A percentile compares a stretch with the other conserved stretches of the same genome.
Conservation (phyloP, 495 filamentous ascomycete species). For the Neurospora sublineolata region DNA sequence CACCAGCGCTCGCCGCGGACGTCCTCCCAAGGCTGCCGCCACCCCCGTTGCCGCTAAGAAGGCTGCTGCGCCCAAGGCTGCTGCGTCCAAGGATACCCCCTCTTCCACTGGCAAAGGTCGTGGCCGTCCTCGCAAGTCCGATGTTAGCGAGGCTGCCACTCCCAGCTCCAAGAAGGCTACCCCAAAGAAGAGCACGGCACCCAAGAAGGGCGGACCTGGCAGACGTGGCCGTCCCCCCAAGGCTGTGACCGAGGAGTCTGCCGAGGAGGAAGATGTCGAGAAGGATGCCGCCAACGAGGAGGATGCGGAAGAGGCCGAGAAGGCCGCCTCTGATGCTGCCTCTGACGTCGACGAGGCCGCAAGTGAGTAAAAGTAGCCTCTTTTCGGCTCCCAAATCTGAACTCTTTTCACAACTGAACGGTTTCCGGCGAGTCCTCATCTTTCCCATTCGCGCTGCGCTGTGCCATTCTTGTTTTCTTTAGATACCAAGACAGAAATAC, state of each 20-base stretch:
- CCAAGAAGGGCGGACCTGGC: slow-evolving; percentile 14
- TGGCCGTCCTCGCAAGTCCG: not conserved
- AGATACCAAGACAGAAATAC: not conserved
- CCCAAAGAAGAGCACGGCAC: not conserved
- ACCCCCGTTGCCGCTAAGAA: slow-evolving; percentile 2
- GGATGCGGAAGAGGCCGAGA: slow-evolving; percentile 12
- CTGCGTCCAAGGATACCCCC: not conserved
- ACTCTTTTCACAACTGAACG: not conserved
- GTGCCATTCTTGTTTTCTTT: not conserved
- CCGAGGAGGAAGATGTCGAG: slow-evolving; percentile 11
- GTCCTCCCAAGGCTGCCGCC: slow-evolving; percentile 21
- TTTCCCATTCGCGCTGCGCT: not conserved
- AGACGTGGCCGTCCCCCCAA: slow-evolving; percentile 9
- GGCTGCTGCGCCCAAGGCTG: not conserved
- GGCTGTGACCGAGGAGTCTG: slow-evolving; percentile 7
- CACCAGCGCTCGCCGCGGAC: slow-evolving; percentile 21
- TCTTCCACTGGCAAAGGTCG: not conserved
- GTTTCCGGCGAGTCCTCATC: not conserved
- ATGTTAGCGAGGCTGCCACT: not conserved
- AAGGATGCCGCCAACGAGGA: slow-evolving; percentile 3
- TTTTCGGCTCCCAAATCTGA: not conserved
- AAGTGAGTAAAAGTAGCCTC: slow-evolving; percentile 8
- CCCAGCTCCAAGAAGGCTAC: not conserved
- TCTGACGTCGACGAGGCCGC: slow-evolving; percentile 9
- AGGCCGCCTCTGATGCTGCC: not conserved